A percentile compares a stretch with the other conserved stretches of the same genome.
phyloP scores from a whole-genome alignment of 2,329 filamentous ascomycete genomes.

The Alternaria incomplexa region DNA sequence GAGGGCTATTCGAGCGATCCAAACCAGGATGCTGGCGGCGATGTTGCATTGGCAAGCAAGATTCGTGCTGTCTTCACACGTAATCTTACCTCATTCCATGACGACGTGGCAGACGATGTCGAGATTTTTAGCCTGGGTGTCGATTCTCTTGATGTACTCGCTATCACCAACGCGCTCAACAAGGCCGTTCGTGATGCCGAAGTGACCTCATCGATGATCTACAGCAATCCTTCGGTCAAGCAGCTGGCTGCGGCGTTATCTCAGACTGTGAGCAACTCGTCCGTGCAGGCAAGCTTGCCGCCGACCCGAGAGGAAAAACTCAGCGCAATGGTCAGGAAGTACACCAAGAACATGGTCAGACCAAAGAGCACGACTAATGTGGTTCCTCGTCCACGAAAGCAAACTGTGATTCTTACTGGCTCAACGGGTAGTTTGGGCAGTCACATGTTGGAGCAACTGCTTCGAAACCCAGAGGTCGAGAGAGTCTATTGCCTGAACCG shows the following conservation, averaged over 20 bases:
- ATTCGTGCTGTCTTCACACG: background rate
- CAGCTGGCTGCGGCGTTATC: background rate
- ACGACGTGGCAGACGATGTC: background rate
- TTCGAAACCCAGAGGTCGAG: conserved; percentile 15
- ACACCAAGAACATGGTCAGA: background rate
- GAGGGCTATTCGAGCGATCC: conserved; percentile 2
- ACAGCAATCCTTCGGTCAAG: background rate
- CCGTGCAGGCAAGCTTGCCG: background rate
- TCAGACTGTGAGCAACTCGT: background rate
- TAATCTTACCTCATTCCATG: background rate
- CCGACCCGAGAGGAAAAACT: background rate
- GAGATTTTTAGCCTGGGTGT: conserved; percentile 1
- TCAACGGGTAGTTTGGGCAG: conserved; percentile 33
- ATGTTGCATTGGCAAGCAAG: background rate
- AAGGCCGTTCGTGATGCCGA: background rate
- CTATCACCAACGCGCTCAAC: conserved; percentile 2
- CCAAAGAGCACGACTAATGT: background rate
- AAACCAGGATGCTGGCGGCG: background rate
- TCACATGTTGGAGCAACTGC: conserved; percentile 28
- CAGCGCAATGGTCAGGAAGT: conserved; percentile 1
- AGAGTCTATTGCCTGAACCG: conserved; percentile 30
- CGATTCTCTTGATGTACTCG: conserved; percentile 1
- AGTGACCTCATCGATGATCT: background rate
- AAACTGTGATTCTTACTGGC: conserved; percentile 28
- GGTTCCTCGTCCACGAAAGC: background rate